phyloP scores from a whole-genome alignment of 352 stramenopile genomes.

The Phytophthora colocasiae region DNA sequence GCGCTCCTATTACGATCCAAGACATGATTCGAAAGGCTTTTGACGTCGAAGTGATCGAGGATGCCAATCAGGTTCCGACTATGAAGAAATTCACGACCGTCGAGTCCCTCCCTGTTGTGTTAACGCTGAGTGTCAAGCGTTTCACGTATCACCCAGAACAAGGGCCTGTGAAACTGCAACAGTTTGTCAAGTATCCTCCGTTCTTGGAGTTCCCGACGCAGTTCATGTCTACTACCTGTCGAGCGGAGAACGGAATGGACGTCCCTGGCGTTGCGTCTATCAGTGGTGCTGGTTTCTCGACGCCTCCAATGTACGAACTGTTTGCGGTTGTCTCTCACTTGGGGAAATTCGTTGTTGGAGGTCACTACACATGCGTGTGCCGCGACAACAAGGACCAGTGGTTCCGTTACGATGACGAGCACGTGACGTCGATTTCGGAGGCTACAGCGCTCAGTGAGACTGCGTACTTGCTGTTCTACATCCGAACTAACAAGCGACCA shows the following conservation, averaged over 20 bases:
- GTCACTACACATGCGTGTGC: slow-evolving; percentile 86
- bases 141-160: slow-evolving; percentile 87
- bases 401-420: slow-evolving; percentile 87
- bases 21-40: slow-evolving; percentile 84
- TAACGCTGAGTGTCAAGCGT: slow-evolving; percentile 86
- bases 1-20: slow-evolving; percentile 59
- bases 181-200: slow-evolving; percentile 84
- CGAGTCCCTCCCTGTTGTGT: slow-evolving; percentile 77
- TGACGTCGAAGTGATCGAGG: slow-evolving; percentile 78
- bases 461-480: slow-evolving; percentile 85
- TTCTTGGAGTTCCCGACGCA: slow-evolving; percentile 76
- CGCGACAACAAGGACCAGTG: slow-evolving; percentile 91
- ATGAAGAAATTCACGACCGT: slow-evolving; percentile 83
- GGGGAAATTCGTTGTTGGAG: slow-evolving; percentile 80
- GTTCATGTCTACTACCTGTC: slow-evolving; percentile 71
- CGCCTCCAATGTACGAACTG: slow-evolving; percentile 74
- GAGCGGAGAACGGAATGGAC: slow-evolving; percentile 55
- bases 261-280: slow-evolving; percentile 11
- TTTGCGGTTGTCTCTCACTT: slow-evolving; percentile 87
- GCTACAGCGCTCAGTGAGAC: slow-evolving; percentile 73
- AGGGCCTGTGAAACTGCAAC: slow-evolving; percentile 81
- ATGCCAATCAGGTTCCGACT: slow-evolving; percentile 47
- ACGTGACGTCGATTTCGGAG: slow-evolving; percentile 80
- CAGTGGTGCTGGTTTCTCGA: slow-evolving; percentile 41
- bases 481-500: slow-evolving; percentile 61